phyloP scores from a whole-genome alignment of 352 stramenopile genomes.

The Globisporangium nagaii region DNA sequence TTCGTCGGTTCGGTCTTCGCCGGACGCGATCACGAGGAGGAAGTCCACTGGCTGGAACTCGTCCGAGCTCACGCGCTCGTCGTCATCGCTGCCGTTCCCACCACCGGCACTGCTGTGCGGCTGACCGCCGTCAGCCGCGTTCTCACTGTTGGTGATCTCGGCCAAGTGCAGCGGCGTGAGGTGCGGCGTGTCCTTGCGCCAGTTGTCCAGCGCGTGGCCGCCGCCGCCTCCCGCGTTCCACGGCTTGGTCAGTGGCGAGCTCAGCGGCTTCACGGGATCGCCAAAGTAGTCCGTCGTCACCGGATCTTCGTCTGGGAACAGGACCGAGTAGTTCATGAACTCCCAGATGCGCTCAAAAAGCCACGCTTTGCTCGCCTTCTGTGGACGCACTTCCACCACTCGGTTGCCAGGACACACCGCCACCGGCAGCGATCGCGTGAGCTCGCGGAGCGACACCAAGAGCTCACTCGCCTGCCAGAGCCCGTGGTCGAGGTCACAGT shows the following conservation, averaged over 20 bases:
- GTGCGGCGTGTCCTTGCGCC: not conserved
- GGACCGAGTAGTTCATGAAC: conserved; percentile 69
- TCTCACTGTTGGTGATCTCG: not conserved
- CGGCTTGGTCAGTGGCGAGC: conserved; percentile 46
- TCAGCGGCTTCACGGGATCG: conserved; percentile 33
- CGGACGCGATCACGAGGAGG: conserved; percentile 78
- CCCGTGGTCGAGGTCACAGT: conserved; percentile 83
- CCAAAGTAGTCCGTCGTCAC: conserved; percentile 73
- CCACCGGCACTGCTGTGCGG: not conserved
- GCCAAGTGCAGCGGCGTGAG: conserved; percentile 12
- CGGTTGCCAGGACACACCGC: conserved; percentile 72
- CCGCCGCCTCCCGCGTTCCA: conserved; percentile 7
- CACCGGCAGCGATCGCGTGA: conserved; percentile 66
- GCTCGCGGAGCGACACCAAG: conserved; percentile 67
- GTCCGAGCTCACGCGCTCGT: not conserved
- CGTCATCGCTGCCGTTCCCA: conserved; percentile 6
- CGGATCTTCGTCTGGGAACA: conserved; percentile 62
- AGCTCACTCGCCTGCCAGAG: conserved; percentile 90
- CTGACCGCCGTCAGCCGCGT: not conserved
- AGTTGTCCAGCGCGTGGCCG: not conserved
- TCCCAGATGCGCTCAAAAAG: conserved; percentile 82
- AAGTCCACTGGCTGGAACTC: conserved; percentile 53
- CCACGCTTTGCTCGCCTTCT: conserved; percentile 78
- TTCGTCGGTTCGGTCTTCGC: conserved; percentile 79
- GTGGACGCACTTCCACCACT: conserved; percentile 66